Conservation (phyloP, 2,329 filamentous ascomycete species). For the Macrophomina tecta region DNA sequence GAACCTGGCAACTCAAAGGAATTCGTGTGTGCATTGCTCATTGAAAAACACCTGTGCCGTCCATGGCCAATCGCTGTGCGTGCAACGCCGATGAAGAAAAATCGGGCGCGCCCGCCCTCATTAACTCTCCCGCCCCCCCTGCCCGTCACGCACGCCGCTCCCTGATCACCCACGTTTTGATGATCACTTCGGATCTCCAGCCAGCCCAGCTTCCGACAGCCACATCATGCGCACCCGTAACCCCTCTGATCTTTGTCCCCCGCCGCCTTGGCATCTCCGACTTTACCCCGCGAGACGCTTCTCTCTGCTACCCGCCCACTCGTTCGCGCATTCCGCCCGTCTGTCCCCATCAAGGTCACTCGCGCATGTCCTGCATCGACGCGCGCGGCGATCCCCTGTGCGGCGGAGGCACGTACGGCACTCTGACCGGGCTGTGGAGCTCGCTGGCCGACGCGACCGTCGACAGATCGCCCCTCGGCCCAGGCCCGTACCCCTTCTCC, state of each 20-base stretch:
- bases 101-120: background rate
- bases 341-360: background rate
- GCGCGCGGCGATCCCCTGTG: conserved; percentile 12
- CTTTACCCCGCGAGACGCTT: background rate
- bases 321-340: no score
- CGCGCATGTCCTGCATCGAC: conserved; percentile 19
- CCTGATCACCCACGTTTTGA: conserved; percentile 15
- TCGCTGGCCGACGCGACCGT: conserved; percentile 14
- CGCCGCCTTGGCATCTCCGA: conserved; percentile 1
- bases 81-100: background rate
- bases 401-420: conserved; percentile 16
- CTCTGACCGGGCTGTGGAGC: conserved; percentile 12
- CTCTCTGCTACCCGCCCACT: background rate
- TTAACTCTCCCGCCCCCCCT: background rate
- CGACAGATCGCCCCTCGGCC: conserved; percentile 20
- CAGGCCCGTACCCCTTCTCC: conserved; percentile 20
- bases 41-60: background rate
- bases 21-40: conserved; percentile 20
- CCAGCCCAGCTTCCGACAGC: background rate
- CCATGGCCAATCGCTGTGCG: conserved; percentile 5
- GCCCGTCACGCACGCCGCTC: no score
- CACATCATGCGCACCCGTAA: background rate
- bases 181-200: conserved; percentile 21
- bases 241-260: conserved; percentile 7
- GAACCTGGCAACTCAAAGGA: background rate